Evolutionary conservation across 257 asterid species (phyloP), one percentile per base, ranked within the genome.

Genomic region (Solanum peruvianum): DNA sequence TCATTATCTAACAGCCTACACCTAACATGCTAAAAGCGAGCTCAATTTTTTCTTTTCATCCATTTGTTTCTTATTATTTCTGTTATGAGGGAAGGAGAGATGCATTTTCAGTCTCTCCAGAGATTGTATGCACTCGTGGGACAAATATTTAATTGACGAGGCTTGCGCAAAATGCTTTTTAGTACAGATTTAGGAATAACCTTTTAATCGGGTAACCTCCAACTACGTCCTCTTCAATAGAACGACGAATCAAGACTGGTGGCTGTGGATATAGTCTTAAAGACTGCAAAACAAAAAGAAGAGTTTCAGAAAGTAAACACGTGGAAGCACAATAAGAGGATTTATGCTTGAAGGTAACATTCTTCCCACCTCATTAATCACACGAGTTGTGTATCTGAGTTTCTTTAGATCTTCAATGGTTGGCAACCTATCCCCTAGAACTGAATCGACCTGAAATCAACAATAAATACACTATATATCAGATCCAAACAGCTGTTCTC

Each of bases 241-340:
- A 94, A 52, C 99, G 99, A 16, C 99, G 99, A 89, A 97, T 95
- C 92, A 97, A 85, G 87, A 97, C 99, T 27, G 99, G 99, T 67
- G 99, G 99, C 87, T 97, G 99, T 27, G 99, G 99, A 80, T 97
- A 95, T 87, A 95, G 98, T 90, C 99, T 94, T 92, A 97, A 88
- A 85, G 99, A 95, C 99, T 95, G 95, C 91, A 89, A 87, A 87
- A 47, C 67, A 69, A 88, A 25, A 82, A 64, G 16, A 75, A 86
- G 81, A 75, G 77, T 88, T 86, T 88, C 82, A 85, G 76, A 64
- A 16, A 72, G 75, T 84, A 85, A 37, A 47, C 69, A 82, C 76
- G 76, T 83, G 58, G 56, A 77, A 15, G 88, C 47, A 80, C 66
- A 31, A 64, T 52, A 75, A 83, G 49, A 25, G 83, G 84, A n/a